Base-by-base conservation (phyloP, 768 basidiomycete genomes). In the Lactarius quietus region DNA sequence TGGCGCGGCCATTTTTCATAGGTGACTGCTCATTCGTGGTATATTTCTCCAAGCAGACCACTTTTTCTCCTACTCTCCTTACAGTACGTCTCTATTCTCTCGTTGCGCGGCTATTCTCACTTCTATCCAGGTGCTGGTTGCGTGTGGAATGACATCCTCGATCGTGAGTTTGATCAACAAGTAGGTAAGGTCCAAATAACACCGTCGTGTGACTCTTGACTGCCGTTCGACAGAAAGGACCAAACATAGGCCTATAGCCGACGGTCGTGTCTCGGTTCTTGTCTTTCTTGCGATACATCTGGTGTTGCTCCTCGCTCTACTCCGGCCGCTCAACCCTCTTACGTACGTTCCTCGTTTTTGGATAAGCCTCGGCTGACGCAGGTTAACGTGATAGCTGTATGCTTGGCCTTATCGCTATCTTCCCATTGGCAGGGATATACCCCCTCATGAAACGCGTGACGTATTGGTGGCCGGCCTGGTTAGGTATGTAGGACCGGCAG, bases 401-500 rank as follows among this genome's bases (percentile, higher is more conserved):
- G 2, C 38, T 67, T 1, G 73, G 73, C 5, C 33, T 74, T 6
- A 14, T 73, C 38, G 67, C 65, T 0, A 45, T 74, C 6, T 68
- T 72, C 53, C 68, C 70, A 10, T 57, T 74, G 29, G 68, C 67
- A 10, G 70, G 67, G 6, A 53, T 74, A 3, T 74, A 74, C 48
- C 74, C 74, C 3, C 45, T 74, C 31, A 71, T 74, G 72, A 74
- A 74, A 62, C 69, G 74, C 1, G 65, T 69, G 54, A 73, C 74
- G 3, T 70, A 70, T 53, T 74, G 74, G 72, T 74, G 72, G 10
- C 74, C 73, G 57, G 69, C 72, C 23, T 74, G 71, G 71, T 67
- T 74, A 26, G 72, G 73, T 74, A 62, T 10, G 65, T 55, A 45
- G 9, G 12, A 35, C 4, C 23, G 17, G 15, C 29, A 48, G 31